Evolutionary conservation across 2,329 filamentous ascomycete genomes (phyloP).

Genomic region (Ceratocystis diversiconidia): DNA sequence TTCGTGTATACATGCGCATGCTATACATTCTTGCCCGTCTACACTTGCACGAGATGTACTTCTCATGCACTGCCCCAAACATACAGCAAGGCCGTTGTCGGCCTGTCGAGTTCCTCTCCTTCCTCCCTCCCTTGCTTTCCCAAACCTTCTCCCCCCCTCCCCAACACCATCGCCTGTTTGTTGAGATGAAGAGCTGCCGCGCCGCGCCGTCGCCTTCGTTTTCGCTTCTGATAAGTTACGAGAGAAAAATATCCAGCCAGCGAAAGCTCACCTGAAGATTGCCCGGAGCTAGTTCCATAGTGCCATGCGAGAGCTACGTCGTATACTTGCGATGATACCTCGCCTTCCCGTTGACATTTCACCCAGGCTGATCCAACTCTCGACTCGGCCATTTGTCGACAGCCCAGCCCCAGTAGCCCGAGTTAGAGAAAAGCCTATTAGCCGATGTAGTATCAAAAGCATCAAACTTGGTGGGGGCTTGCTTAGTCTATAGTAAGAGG

Average conservation of each 20-base stretch:
- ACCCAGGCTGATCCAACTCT: too few relatives aligned
- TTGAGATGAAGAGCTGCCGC: background rate
- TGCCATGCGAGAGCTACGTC: background rate
- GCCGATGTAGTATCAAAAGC: background rate
- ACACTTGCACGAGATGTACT: too few relatives aligned
- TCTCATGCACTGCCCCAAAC: too few relatives aligned
- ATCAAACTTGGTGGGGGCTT: too few relatives aligned
- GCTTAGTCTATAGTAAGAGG: too few relatives aligned
- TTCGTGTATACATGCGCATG: too few relatives aligned
- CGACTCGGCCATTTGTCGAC: too few relatives aligned
- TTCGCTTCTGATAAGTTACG: background rate
- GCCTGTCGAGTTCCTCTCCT: background rate
- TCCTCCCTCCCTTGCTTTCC: background rate
- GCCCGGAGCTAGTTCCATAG: slow-evolving; percentile 1
- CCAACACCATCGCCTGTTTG: background rate
- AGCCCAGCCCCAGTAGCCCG: too few relatives aligned
- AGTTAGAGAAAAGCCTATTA: background rate
- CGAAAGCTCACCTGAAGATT: background rate
- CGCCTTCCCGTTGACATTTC: background rate
- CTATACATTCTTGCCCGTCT: too few relatives aligned
- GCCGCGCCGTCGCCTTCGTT: background rate
- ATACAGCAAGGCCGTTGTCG: too few relatives aligned
- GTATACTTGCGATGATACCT: background rate
- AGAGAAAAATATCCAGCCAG: background rate
- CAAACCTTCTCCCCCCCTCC: background rate